Base-by-base conservation (phyloP, 2,329 filamentous ascomycete genomes). In the Colletotrichum tabaci region DNA sequence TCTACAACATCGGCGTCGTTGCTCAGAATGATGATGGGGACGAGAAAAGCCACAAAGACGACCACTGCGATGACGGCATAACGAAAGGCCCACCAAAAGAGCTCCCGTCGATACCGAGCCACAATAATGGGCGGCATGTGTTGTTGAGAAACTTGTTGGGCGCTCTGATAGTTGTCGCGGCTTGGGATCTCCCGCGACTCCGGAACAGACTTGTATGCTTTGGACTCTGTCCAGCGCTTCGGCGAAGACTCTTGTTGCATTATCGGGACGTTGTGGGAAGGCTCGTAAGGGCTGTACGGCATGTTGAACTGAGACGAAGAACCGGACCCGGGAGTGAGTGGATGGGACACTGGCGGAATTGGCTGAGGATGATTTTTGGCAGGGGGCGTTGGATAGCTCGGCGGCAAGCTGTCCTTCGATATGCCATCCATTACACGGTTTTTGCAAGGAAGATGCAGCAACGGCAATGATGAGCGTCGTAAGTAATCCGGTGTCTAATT, bases 11-110 rank as follows among this genome's bases (percentile, higher is more conserved):
- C 72, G 10, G 71, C 57, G 52, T 75, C 68, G 46, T 69, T 67
- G 56, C 72, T 66, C 40, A 73, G 63, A 9, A 75, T 55, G 12
- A 77, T 69, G 46, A 75, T 50, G 16, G 76, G 76, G 5, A 77
- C 67, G 23, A 73, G 67, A 6, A 77, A 64, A 2, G 72, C 72
- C 2, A 72, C 58, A 9, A 72, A 73, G 13, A 77, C 47, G 49
- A 75, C 42, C 38, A 65, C 49, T 3, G 74, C 67, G 21, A 77
- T 63, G 26, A 70, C 15, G 13, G 71, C 13, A 50, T 75, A 77
- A 12, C 74, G 74, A 23, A 77, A 35, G 8, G 71, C 71, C 66
- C 74, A 76, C 56, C 71, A 73, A 30, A 73, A 44, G 9, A 73
- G 67, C 16, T 57, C 50, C 8, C 50, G 44, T 10, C 47, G 52